Percentiles rank a stretch among this genome's conserved stretches.
Evolutionary conservation across 139 green algal species (phyloP).

Genomic region (Chlorella sorokiniana): DNA sequence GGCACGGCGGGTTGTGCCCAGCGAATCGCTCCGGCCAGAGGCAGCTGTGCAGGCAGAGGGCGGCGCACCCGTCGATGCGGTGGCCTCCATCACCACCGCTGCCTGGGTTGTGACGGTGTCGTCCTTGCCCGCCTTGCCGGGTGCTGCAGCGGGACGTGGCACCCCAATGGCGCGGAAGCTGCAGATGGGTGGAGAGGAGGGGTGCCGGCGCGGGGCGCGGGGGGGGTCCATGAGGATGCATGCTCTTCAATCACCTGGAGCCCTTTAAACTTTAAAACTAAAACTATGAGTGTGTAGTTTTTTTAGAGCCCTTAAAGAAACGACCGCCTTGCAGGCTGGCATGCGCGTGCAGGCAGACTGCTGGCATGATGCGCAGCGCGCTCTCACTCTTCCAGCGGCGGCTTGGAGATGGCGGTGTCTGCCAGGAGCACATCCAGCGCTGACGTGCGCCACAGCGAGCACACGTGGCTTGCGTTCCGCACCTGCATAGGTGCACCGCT

Average conservation of each 20-base stretch:
- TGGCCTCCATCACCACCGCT: conserved; percentile 30
- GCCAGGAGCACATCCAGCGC: conserved; percentile 30
- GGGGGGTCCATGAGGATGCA: not conserved
- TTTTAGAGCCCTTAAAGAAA: too few relatives aligned
- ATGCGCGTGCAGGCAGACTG: not conserved
- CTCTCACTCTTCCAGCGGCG: conserved; percentile 22
- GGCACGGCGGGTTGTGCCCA: too few relatives aligned
- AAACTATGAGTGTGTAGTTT: too few relatives aligned
- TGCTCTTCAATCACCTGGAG: not conserved
- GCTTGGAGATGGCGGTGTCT: conserved; percentile 40
- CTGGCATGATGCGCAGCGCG: not conserved
- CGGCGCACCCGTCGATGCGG: conserved; percentile 10
- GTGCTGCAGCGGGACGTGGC: not conserved
- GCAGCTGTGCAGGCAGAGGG: not conserved
- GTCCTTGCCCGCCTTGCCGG: not conserved
- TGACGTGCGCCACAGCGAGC: conserved; percentile 22
- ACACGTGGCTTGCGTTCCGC: conserved; percentile 20
- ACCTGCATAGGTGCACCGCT: conserved; percentile 11
- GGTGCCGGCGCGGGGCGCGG: not conserved
- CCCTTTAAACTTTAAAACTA: too few relatives aligned
- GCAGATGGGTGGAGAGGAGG: not conserved
- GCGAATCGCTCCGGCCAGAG: too few relatives aligned
- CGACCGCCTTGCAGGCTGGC: not conserved
- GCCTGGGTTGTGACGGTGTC: conserved; percentile 29
- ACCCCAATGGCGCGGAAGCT: conserved; percentile 11